These are phyloP conservation scores for Flaveria brownii DNA, from an alignment of 129 eudicot species.

Conservation along the genomic window DNA sequence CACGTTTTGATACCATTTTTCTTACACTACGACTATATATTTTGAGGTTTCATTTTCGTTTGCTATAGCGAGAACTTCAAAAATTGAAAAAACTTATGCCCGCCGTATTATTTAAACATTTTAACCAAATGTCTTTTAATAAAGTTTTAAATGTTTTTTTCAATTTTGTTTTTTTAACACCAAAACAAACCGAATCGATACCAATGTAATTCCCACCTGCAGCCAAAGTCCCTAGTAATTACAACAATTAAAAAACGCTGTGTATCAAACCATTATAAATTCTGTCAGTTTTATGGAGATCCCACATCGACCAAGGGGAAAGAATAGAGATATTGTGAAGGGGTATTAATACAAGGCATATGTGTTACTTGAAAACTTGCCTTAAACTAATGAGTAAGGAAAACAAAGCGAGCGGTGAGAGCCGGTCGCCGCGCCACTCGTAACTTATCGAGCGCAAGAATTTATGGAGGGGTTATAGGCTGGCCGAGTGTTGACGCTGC, in stretches of 20 bases:
- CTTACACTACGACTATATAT: no score
- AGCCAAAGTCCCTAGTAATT: no score
- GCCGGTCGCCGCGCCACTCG: constrained; percentile 72
- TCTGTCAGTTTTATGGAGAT: background rate
- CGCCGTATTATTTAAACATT: no score
- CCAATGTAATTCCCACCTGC: no score
- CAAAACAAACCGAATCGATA: no score
- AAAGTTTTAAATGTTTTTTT: no score
- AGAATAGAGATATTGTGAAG: no score
- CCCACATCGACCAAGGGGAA: constrained; percentile 34
- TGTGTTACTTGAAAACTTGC: constrained; percentile 18
- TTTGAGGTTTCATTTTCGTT: no score
- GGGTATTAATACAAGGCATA: background rate
- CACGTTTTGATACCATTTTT: no score
- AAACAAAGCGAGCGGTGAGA: constrained; percentile 99
- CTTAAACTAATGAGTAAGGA: constrained; percentile 99
- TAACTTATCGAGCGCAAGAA: constrained; percentile 56
- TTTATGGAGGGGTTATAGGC: constrained; percentile 99
- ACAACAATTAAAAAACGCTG: background rate
- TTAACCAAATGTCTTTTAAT: no score
- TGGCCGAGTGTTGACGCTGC: constrained; percentile 98
- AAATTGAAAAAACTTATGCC: no score
- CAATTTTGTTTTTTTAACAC: background rate
- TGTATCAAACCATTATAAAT: background rate
- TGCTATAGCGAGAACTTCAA: no score